Evolutionary conservation across 2,329 filamentous ascomycete species (phyloP), one percentile per base, ranked within the genome.

Genomic region (Paraphoma chrysanthemicola): DNA sequence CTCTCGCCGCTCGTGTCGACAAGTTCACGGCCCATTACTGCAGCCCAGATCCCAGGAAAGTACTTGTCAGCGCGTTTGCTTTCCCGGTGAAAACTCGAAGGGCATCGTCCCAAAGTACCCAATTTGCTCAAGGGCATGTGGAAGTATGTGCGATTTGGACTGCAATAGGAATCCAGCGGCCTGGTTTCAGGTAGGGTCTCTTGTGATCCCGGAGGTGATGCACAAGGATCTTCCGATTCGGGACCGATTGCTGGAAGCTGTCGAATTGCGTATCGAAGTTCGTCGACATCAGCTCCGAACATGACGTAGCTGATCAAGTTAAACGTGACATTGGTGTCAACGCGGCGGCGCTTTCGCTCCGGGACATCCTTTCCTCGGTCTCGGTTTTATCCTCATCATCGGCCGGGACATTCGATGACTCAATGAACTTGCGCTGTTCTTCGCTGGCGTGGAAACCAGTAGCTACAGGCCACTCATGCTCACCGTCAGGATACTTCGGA

Each of bases 231-330:
- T 36, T 36, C 33, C 23, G 5, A 3, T 23, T 23, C 5, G 14
- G 14, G 33, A 36, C 9, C 9, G 9, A 6, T 14, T 36, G 14
- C 33, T 36, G 33, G 14, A 3, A 36, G 14, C 10, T 14, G 9
- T 36, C 10, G 14, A 3, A 2, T 14, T 36, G 33, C 6, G 33
- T 36, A 14, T 10, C 33, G 33, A 3, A 36, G 33, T 14, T 36
- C n/a, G 12, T 63, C 57, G 23, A 63, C 29, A 31, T 63, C 57
- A 4, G 47, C 47, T 4, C 58, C 54, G 6, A 41, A 41, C 10
- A 54, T 46, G 12, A 60, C 36, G 28, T 44, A 53, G 23, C 57
- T 51, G 1, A 51, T 3, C 8, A 38, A 12, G 18, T 57, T 31
- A 29, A 52, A 57, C 16, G 39, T 23, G 16, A 62, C 54, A 7